Evolutionary conservation across 2,329 filamentous ascomycete genomes (phyloP).

Genomic region (Catunica adiposa): DNA sequence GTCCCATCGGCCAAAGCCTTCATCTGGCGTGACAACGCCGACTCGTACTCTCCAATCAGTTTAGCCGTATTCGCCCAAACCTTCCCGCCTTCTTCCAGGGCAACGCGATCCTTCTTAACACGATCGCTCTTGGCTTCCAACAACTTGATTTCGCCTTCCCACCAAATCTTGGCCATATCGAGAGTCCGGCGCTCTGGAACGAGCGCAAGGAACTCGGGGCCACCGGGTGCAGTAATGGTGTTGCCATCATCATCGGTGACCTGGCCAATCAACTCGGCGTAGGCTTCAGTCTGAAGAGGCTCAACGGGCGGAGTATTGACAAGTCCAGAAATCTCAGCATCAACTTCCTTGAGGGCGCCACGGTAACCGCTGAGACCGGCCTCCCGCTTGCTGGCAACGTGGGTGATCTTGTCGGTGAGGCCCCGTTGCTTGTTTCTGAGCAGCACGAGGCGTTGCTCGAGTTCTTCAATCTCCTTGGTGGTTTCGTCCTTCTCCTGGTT

Average conservation of each 20-base stretch:
- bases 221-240: conserved; percentile 21
- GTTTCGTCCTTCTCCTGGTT: conserved; percentile 36
- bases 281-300: conserved; percentile 33
- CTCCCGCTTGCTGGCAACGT: conserved; percentile 48
- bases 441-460: conserved; percentile 46
- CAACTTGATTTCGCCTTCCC: conserved; percentile 43
- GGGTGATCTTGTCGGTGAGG: conserved; percentile 42
- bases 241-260: conserved; percentile 12
- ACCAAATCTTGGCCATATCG: conserved; percentile 56
- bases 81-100: conserved; percentile 48
- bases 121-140: conserved; percentile 37
- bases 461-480: conserved; percentile 44
- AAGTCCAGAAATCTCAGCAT: conserved; percentile 43
- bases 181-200: conserved; percentile 49
- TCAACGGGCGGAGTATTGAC: conserved; percentile 39
- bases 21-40: conserved; percentile 41
- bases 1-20: conserved; percentile 18
- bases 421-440: conserved; percentile 44
- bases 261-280: conserved; percentile 16
- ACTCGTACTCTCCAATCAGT: conserved; percentile 48
- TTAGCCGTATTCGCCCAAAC: conserved; percentile 49
- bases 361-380: conserved; percentile 57
- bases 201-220: conserved; percentile 41
- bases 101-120: conserved; percentile 44
- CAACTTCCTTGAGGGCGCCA: conserved; percentile 48